Base-by-base conservation (phyloP, 768 basidiomycete genomes). In the Leccinum arenicola region DNA sequence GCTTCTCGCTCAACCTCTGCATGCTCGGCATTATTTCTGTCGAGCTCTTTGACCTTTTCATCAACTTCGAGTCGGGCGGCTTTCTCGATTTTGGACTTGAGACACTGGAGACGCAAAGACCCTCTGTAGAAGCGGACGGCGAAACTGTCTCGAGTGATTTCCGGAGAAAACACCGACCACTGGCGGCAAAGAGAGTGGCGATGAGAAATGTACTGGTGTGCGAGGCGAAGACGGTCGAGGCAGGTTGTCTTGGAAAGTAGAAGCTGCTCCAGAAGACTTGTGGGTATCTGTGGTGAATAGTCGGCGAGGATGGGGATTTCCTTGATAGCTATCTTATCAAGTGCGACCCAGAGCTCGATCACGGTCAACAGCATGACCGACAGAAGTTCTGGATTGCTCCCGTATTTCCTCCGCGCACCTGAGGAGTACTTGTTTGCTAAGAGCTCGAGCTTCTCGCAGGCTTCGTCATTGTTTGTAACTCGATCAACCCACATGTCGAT, bases 291-390 rank as follows among this genome's bases (percentile, higher is more conserved):
- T 1, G 74, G 76, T 2, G 68, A 68, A 38, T 72, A 76, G 11
- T 74, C 61, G 10, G 38, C 56, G 12, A 33, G 4, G 1, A 33
- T 33, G 33, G 33, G 12, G 33, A 33, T 33, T 33, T 33, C 12
- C 12, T 33, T 33, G 33, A 33, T 33, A 33, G 33, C 33, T 33
- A 33, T 33, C 33, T 33, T 33, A 14, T 77, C 76, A 2, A 77
- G 56, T 0, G 64, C 75, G 1, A 73, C 56, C 70, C 68, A 77
- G 8, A 76, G 70, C 31, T 80, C 76, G 0, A 69, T 31, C 6
- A 38, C n/a, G 0, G 68, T 69, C 49, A 84, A 64, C 25, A 82
- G 55, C 71, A 80, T 76, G 5, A 76, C 57, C 0, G 80, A 80
- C 2, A 61, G 33, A 38, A 70, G 59, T 56, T 81, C 78, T 15